Conservation (phyloP, 495 filamentous ascomycete genomes). For the Aspergillus asperescens region DNA sequence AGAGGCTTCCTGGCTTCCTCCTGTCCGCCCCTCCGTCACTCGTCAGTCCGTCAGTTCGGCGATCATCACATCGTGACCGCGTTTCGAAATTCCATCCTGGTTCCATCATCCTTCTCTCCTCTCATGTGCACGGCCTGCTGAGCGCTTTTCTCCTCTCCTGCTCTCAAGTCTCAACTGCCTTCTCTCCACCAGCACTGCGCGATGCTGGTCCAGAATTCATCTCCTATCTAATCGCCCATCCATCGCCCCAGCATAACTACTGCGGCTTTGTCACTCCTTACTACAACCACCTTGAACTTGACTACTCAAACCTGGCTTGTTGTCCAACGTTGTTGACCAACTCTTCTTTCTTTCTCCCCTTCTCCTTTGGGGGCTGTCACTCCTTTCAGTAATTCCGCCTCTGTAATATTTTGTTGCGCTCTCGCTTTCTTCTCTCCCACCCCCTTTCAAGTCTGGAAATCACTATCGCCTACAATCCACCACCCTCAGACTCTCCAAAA, state of each 20-base stretch:
- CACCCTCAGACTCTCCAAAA: background rate
- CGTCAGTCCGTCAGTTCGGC: constrained; percentile 4
- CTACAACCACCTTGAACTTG: constrained; percentile 7
- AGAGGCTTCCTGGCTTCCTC: no score
- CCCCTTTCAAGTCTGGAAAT: constrained; percentile 11
- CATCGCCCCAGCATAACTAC: background rate
- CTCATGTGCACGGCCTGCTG: background rate
- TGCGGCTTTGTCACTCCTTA: constrained; percentile 3
- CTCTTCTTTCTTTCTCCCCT: constrained; percentile 7
- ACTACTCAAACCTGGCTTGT: constrained; percentile 7
- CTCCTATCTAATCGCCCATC: constrained; percentile 12
- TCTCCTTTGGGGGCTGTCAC: constrained; percentile 32
- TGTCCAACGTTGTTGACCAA: constrained; percentile 12
- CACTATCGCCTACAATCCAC: constrained; percentile 6
- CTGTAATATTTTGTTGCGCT: constrained; percentile 1
- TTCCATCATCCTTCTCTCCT: constrained; percentile 9
- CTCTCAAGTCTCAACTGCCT: background rate
- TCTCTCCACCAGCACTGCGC: background rate
- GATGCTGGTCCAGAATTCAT: constrained; percentile 19
- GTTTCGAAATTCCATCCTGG: constrained; percentile 2
- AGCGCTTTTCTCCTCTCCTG: background rate
- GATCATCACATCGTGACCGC: constrained; percentile 21
- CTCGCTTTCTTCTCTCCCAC: background rate
- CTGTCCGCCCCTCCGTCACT: constrained; percentile 16
- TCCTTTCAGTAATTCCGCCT: constrained; percentile 30